phyloP scores from a whole-genome alignment of 805 yeast species.

The Teunomyces pallodes region DNA sequence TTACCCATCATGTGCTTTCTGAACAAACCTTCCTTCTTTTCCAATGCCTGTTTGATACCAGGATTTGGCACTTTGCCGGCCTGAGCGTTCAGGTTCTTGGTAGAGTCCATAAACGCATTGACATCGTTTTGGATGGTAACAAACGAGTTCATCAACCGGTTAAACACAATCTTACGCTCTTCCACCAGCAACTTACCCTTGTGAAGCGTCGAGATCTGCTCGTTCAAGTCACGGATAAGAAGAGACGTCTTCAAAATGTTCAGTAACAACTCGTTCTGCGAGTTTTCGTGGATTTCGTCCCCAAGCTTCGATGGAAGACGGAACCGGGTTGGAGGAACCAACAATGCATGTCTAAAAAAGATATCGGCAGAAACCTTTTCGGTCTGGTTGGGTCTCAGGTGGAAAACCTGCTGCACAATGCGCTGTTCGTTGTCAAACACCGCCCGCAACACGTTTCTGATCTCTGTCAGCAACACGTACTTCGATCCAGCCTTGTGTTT shows the following conservation, averaged over 20 bases:
- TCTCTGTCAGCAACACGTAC: slow-evolving; percentile 84
- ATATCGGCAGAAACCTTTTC: slow-evolving; percentile 64
- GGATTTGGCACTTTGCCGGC: slow-evolving; percentile 78
- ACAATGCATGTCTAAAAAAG: slow-evolving; percentile 83
- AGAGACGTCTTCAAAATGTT: slow-evolving; percentile 77
- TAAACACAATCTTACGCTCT: slow-evolving; percentile 74
- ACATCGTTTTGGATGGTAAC: slow-evolving; percentile 94
- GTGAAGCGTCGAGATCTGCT: slow-evolving; percentile 62
- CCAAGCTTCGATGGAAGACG: slow-evolving; percentile 96
- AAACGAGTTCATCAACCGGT: slow-evolving; percentile 91
- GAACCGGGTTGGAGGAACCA: slow-evolving; percentile 96
- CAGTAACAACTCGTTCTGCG: slow-evolving; percentile 85
- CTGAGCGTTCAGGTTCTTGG: slow-evolving; percentile 75
- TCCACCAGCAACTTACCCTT: slow-evolving; percentile 53
- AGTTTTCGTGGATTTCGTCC: slow-evolving; percentile 91
- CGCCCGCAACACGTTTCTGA: slow-evolving; percentile 70
- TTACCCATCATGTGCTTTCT: slow-evolving; percentile 99
- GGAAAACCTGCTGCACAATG: slow-evolving; percentile 71
- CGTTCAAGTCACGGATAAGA: slow-evolving; percentile 84
- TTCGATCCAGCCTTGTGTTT: slow-evolving; percentile 73
- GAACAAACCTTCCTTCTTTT: slow-evolving; percentile 97
- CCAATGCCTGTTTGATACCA: slow-evolving; percentile 96
- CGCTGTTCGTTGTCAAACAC: slow-evolving; percentile 74
- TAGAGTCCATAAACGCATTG: slow-evolving; percentile 87
- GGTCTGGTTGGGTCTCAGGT: slow-evolving; percentile 65